Evolutionary conservation across 208 protist genomes (phyloP).

Genomic region (Trypanosoma platydactyli): DNA sequence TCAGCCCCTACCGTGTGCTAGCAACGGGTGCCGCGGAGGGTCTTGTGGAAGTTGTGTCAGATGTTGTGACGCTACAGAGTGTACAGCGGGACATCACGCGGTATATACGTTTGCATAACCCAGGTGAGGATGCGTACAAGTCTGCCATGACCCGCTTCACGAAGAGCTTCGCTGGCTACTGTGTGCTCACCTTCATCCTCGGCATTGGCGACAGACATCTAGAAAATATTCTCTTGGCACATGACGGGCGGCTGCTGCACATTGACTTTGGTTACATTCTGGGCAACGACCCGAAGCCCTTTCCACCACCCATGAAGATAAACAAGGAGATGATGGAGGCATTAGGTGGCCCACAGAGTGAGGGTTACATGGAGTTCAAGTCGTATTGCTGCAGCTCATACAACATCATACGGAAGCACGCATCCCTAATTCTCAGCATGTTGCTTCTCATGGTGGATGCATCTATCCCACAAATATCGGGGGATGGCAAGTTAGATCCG

Average conservation of each 20-base stretch:
- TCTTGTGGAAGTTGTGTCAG: conserved; percentile 82
- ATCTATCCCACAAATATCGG: conserved; percentile 60
- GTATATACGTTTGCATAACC: conserved; percentile 77
- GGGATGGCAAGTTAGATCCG: conserved; percentile 42
- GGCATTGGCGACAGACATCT: conserved; percentile 96
- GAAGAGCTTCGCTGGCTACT: conserved; percentile 96
- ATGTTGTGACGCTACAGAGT: conserved; percentile 78
- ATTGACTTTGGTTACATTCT: conserved; percentile 99
- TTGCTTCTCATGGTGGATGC: conserved; percentile 93
- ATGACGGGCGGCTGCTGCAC: conserved; percentile 95
- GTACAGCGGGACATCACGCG: conserved; percentile 72
- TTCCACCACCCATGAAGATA: conserved; percentile 97
- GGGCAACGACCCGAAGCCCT: conserved; percentile 96
- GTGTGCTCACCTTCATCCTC: conserved; percentile 96
- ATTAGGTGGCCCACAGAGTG: conserved; percentile 77
- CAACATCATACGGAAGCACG: conserved; percentile 94
- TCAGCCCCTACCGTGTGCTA: conserved; percentile 93
- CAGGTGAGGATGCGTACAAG: conserved; percentile 49
- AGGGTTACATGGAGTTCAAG: conserved; percentile 76
- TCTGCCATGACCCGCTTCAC: conserved; percentile 94
- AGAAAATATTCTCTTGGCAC: conserved; percentile 95
- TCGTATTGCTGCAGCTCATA: conserved; percentile 94
- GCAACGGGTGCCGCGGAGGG: conserved; percentile 82
- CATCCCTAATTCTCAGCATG: conserved; percentile 94
- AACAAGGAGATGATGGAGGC: conserved; percentile 89